These are phyloP conservation scores for Wickerhamomyces ciferrii DNA, from an alignment of 805 yeast genomes.

Conservation along the genomic window DNA sequence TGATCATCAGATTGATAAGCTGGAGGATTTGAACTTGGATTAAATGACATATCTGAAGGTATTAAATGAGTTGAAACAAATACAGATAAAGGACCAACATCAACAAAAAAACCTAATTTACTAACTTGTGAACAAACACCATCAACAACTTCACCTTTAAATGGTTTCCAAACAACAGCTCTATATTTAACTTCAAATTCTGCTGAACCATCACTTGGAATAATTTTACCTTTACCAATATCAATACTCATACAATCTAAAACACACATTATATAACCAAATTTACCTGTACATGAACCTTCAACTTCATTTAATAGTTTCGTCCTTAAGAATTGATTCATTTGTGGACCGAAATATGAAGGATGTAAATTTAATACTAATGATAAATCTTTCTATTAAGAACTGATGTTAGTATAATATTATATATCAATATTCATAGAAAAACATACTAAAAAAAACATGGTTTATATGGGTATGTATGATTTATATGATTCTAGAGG, in stretches of 20 bases:
- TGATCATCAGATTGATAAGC: constrained; percentile 95
- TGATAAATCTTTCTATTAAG: constrained; percentile 74
- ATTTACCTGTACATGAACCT: constrained; percentile 98
- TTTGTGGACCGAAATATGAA: constrained; percentile 94
- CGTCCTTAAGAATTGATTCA: constrained; percentile 89
- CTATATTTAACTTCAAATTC: constrained; percentile 94
- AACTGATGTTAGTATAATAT: constrained; percentile 22
- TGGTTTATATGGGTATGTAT: background rate
- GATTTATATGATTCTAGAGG: background rate
- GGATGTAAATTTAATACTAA: constrained; percentile 93
- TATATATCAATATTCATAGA: too few species aligned
- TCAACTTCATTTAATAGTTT: constrained; percentile 93
- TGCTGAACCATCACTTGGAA: constrained; percentile 91
- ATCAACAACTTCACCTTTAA: constrained; percentile 98
- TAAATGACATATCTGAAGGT: constrained; percentile 89
- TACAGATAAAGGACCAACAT: constrained; percentile 94
- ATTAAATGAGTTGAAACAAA: constrained; percentile 93
- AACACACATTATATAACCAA: constrained; percentile 95
- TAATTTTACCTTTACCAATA: constrained; percentile 88
- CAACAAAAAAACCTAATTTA: constrained; percentile 95
- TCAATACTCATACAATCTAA: constrained; percentile 92
- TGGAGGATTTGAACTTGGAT: constrained; percentile 97
- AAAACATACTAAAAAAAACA: background rate
- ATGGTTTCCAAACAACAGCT: constrained; percentile 98
- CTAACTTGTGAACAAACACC: constrained; percentile 92